Evolutionary conservation across 768 basidiomycete genomes (phyloP), one percentile per base, ranked within the genome.

Genomic region (Mrakia blollopis): DNA sequence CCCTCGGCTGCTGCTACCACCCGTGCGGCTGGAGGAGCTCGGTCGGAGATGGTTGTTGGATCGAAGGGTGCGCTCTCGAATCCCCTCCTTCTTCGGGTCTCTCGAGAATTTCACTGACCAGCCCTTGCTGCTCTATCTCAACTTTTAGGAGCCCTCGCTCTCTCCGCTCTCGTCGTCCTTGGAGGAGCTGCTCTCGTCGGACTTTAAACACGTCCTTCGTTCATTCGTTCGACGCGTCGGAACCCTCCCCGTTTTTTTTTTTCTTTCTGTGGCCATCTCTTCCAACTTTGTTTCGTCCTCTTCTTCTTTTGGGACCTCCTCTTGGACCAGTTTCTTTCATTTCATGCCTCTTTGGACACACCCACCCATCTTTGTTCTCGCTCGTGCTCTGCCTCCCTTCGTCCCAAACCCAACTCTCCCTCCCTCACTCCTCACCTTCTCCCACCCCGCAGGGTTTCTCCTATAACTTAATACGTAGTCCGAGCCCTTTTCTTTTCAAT

Each of bases 151-250:
- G 65, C 65, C 37, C 65, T 68, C 65, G 32, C 39, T n/a, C 35
- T 68, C 65, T 68, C 65, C 1, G 65, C 65, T 14, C 65, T 68
- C 37, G 65, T 68, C 25, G 65, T 68, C 39, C 65, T 68, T 25
- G 37, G 65, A 39, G 65, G 65, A 68, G 65, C 65, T 10, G 65
- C 65, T 23, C 65, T 68, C 25, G 65, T 68, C 25, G 65, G 65
- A 68, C 65, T 39, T 37, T 68, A 44, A 39, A 68, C 39, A 21
- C 63, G 7, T 37, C 35, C 14, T 63, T 21, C n/a, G n/a, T 1
- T 30, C 16, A 5, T 16, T 9, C 37, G 5, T 21, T 65, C 37
- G 63, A 23, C 30, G 32, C 37, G 32, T 65, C 37, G 63, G 16
- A 16, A 5, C 7, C 37, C 37, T 63, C 63, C 13, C 35, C 32